A percentile compares a stretch with the other conserved stretches of the same genome.
phyloP scores from a whole-genome alignment of 805 yeast species.

The Candida qinlingensis region DNA sequence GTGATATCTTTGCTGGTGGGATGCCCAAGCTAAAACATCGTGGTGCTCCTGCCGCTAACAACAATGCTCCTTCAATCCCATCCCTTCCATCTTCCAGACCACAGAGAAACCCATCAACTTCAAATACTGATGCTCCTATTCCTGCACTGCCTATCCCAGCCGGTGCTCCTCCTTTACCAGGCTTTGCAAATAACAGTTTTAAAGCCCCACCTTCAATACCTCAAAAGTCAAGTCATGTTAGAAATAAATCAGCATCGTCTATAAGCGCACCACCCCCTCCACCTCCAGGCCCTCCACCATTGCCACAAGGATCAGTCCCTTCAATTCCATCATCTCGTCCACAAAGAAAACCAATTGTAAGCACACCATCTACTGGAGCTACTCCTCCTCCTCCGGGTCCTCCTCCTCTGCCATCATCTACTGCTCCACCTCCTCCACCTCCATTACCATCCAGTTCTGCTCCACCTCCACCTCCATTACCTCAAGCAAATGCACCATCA shows the following conservation, averaged over 20 bases:
- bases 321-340: slow-evolving; percentile 24
- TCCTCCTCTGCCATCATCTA: slow-evolving; percentile 19
- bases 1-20: slow-evolving; percentile 23
- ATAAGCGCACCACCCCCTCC: slow-evolving; percentile 9
- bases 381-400: slow-evolving; percentile 19
- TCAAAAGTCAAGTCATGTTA: slow-evolving; percentile 14
- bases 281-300: slow-evolving; percentile 28
- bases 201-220: slow-evolving; percentile 16
- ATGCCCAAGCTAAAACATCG: slow-evolving; percentile 22
- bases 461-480: slow-evolving; percentile 10
- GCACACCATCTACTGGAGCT: background rate
- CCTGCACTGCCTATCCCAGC: slow-evolving; percentile 17
- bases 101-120: slow-evolving; percentile 9
- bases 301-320: slow-evolving; percentile 24
- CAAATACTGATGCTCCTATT: slow-evolving; percentile 7
- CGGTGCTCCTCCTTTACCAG: slow-evolving; percentile 21
- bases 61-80: slow-evolving; percentile 26
- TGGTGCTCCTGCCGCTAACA: slow-evolving; percentile 24
- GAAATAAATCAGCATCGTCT: slow-evolving; percentile 13
- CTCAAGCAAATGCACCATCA: slow-evolving; percentile 19
- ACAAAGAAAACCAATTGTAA: slow-evolving; percentile 16
- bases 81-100: slow-evolving; percentile 24
- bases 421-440: slow-evolving; percentile 10
- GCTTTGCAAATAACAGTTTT: slow-evolving; percentile 12
- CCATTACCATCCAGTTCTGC: slow-evolving; percentile 1